Percentiles rank a stretch among this genome's conserved stretches.
Conservation (phyloP, 2,329 filamentous ascomycete species). For the Aspergillus versicolor region DNA sequence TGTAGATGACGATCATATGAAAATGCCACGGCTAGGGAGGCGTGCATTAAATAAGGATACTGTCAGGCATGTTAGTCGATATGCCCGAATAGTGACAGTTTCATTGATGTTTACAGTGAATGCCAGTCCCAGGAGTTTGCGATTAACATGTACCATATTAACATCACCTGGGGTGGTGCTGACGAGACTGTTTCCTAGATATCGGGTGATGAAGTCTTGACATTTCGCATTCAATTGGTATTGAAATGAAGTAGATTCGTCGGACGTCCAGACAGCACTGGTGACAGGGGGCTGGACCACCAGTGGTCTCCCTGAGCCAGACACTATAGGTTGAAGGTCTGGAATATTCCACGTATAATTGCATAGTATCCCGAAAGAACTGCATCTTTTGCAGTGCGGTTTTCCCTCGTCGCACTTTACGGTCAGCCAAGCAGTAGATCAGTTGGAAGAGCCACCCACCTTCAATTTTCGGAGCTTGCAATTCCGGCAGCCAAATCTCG, state of each 20-base stretch:
- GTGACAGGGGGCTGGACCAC: constrained; percentile 20
- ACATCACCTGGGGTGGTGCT: constrained; percentile 35
- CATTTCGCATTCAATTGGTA: constrained; percentile 40
- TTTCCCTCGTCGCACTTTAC: constrained; percentile 49
- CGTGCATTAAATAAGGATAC: constrained; percentile 51
- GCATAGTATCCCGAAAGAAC: constrained; percentile 47
- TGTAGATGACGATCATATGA: constrained; percentile 36
- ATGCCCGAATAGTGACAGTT: not conserved
- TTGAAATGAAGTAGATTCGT: constrained; percentile 33
- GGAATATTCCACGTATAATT: constrained; percentile 40
- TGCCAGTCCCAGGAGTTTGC: constrained; percentile 37
- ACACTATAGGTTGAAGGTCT: constrained; percentile 39
- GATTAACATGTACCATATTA: constrained; percentile 40
- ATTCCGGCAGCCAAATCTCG: constrained; percentile 51
- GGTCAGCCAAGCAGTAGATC: constrained; percentile 8
- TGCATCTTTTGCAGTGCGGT: constrained; percentile 46
- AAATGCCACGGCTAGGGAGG: constrained; percentile 44
- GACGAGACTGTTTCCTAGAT: constrained; percentile 39
- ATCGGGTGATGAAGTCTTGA: constrained; percentile 45
- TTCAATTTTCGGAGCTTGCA: constrained; percentile 54
- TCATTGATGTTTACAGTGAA: constrained; percentile 36
- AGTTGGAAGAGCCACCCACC: constrained; percentile 29
- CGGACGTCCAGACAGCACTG: constrained; percentile 38
- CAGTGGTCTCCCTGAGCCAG: constrained; percentile 21
- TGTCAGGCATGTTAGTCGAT: constrained; percentile 19